Base-by-base conservation (phyloP, 495 filamentous ascomycete species). In the Achaetomiella virescens region DNA sequence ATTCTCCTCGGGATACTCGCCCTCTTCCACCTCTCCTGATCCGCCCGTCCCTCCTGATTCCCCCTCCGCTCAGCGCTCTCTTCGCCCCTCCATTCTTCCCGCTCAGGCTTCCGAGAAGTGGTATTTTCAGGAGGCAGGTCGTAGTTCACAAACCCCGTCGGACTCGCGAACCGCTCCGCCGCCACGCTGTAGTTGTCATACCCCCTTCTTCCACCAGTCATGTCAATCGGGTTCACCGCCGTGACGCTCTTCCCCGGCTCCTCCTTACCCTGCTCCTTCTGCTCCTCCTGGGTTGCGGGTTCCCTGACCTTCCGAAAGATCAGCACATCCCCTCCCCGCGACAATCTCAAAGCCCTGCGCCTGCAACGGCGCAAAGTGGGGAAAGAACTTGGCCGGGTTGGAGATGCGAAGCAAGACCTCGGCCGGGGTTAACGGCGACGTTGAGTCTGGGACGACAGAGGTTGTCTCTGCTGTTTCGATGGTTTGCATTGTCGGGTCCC, bases 321-420 rank as follows among this genome's bases (percentile, higher is more conserved):
- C 17, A 91, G 76, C 8, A 91, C 76, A 63, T 91, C 81, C 6
- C 78, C 79, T 77, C 7, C 86, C 86, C 4, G 84, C 84, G 10
- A 86, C 80, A 52, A 91, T 87, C 49, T 88, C 85, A 58, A 85
- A 91, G 2, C 88, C 89, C 38, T 86, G 76, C 11, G 75, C 67
- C 59, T 85, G 76, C 57, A 93, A 78, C 15, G 76, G 69, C 2
- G 72, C 73, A 44, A 91, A 83, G 53, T 89, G 78, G 0, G 86
- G 80, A 33, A 90, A 73, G 66, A 91, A 93, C 54, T 83, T 84
- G 20, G 84, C 75, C 0, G 87, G 85, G 56, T 86, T 82, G 45
- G 83, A 80, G 12, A 91, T 74, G n/a, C 78, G 82, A 9, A 81
- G 73, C 9, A 93, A 70, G 5, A 84, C 78, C 42, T 90, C 84